A percentile compares a stretch with the other conserved stretches of the same genome.
Conservation (phyloP, 371 early-diverging fungal genomes). For the Mucor piriformis region DNA sequence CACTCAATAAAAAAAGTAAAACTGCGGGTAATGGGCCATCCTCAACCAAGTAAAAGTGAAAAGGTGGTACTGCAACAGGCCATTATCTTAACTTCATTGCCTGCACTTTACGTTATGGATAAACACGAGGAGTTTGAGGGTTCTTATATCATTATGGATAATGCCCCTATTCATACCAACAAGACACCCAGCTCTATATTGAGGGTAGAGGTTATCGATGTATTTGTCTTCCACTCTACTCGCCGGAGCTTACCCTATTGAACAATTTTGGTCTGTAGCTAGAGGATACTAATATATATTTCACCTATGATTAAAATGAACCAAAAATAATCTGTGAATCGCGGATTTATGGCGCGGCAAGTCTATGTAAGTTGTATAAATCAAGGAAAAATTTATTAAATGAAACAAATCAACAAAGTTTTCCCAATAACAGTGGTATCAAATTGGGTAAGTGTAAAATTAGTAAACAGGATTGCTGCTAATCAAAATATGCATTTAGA, state of each 20-base stretch:
- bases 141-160: conserved; percentile 23
- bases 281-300: too few species aligned
- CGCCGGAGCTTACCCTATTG: conserved; percentile 21
- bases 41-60: too few species aligned
- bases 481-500: too few species aligned
- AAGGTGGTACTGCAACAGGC: conserved; percentile 17
- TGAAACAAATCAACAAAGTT: too few species aligned
- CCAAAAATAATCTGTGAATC: too few species aligned
- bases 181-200: conserved; percentile 16
- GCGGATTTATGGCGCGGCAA: too few species aligned
- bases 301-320: too few species aligned
- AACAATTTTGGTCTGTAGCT: conserved; percentile 26
- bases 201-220: conserved; percentile 23
- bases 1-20: conserved; percentile 19
- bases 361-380: too few species aligned
- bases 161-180: conserved; percentile 22
- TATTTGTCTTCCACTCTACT: conserved; percentile 26
- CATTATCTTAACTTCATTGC: conserved; percentile 24
- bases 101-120: conserved; percentile 9
- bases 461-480: too few species aligned
- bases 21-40: conserved; percentile 4
- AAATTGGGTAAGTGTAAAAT: too few species aligned
- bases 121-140: conserved; percentile 16
- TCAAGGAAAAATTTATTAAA: too few species aligned
- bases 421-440: too few species aligned